Conservation (phyloP, 2,329 filamentous ascomycete genomes). For the Sclerotinia subarctica region DNA sequence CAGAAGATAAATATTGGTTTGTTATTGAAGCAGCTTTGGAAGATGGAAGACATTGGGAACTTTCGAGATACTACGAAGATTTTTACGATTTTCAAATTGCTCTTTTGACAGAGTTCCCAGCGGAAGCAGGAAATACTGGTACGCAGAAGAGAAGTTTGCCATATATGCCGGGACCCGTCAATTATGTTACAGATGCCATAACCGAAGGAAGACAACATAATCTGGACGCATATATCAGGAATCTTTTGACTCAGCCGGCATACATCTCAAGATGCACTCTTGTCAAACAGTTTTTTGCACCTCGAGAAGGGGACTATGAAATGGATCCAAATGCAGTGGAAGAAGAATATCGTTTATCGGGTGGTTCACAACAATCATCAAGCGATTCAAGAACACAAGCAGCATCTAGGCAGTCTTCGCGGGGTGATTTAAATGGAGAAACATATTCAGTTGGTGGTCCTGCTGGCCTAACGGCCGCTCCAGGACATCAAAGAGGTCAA, state of each 20-base stretch:
- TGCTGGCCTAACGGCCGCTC: slow-evolving; percentile 51
- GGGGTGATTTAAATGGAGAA: slow-evolving; percentile 57
- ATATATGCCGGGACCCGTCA: slow-evolving; percentile 97
- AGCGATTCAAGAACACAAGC: slow-evolving; percentile 58
- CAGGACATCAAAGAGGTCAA: slow-evolving; percentile 44
- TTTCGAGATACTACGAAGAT: slow-evolving; percentile 94
- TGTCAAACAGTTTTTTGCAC: slow-evolving; percentile 87
- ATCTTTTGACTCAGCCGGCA: slow-evolving; percentile 74
- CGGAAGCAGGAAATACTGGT: slow-evolving; percentile 84
- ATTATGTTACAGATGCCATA: slow-evolving; percentile 96
- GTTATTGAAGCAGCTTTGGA: slow-evolving; percentile 89
- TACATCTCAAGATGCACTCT: slow-evolving; percentile 83
- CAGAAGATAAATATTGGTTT: slow-evolving; percentile 98
- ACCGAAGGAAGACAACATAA: slow-evolving; percentile 91
- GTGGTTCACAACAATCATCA: slow-evolving; percentile 65
- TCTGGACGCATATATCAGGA: slow-evolving; percentile 92
- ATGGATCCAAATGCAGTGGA: slow-evolving; percentile 67
- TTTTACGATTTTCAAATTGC: slow-evolving; percentile 99
- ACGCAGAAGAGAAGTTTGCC: slow-evolving; percentile 78
- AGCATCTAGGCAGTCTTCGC: slow-evolving; percentile 63
- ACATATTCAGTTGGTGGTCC: slow-evolving; percentile 54
- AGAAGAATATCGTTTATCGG: slow-evolving; percentile 73
- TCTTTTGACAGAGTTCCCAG: slow-evolving; percentile 84
- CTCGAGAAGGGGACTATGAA: slow-evolving; percentile 87
- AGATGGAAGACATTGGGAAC: slow-evolving; percentile 86